Conservation (phyloP, 208 protist genomes). For the Leptomonas pyrrhocoris region DNA sequence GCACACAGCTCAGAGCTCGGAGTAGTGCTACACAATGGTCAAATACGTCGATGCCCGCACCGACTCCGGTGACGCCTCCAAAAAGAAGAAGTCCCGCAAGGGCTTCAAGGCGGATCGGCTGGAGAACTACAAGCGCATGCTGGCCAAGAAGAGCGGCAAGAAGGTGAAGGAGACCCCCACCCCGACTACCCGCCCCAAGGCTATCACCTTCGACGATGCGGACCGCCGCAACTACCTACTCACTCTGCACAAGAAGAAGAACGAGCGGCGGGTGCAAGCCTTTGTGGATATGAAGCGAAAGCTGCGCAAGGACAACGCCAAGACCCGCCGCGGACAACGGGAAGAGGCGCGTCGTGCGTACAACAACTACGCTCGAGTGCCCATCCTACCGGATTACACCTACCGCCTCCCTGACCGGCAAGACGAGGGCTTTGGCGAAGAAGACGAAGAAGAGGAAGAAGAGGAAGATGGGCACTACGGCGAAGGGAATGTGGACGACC, state of each 20-base stretch:
- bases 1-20: conserved; percentile 4
- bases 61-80: conserved; percentile 24
- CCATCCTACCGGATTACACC: conserved; percentile 88
- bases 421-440: conserved; percentile 39
- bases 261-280: conserved; percentile 84
- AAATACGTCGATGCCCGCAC: conserved; percentile 51
- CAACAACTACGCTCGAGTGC: conserved; percentile 84
- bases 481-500: conserved; percentile 1
- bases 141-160: conserved; percentile 57
- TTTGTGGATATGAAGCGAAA: conserved; percentile 85
- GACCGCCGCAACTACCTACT: conserved; percentile 73
- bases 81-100: conserved; percentile 81
- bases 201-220: conserved; percentile 67
- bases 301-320: conserved; percentile 63
- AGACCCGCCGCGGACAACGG: conserved; percentile 72
- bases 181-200: conserved; percentile 20
- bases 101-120: conserved; percentile 88
- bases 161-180: conserved; percentile 26
- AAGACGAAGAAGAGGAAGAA: conserved; percentile 33
- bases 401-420: conserved; percentile 63
- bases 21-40: conserved; percentile 30
- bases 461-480: conserved; percentile 16
- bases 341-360: conserved; percentile 86
- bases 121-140: conserved; percentile 71
- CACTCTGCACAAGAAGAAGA: conserved; percentile 86